Evolutionary conservation across 2,329 filamentous ascomycete genomes (phyloP), one percentile per base, ranked within the genome.

Genomic region (Calonectria honghensis): DNA sequence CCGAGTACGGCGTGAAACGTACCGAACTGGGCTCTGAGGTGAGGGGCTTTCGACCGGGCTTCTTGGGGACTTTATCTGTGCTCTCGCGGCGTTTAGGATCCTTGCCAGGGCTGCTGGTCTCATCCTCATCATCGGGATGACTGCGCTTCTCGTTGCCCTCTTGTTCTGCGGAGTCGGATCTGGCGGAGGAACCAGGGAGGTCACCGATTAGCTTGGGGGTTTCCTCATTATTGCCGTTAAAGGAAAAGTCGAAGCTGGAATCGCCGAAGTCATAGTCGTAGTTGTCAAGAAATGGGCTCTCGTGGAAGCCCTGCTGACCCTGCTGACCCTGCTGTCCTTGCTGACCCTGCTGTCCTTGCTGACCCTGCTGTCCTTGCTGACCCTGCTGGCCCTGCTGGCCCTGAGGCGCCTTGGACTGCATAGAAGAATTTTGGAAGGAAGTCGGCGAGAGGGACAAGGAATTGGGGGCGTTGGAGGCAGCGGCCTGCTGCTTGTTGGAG

Each of bases 21-120:
- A 98, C 96, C 79, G 96, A 97, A 79, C 95, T 98, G 31, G 97
- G 97, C 85, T 98, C 97, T 29, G 95, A 97, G 63, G 95, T 98
- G 81, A 98, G 89, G 27, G 96, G 97, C 89, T 99, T 99, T 77
- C 97, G 92, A 66, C 97, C 97, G 6, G 97, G 96, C 87, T 98
- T 99, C 91, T 98, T 98, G 31, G 95, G 92, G 54, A 93, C 90
- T 86, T 97, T 98, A 57, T 96, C 95, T 71, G 95, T 93, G 73
- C 93, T 92, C 85, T 98, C 96, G 74, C 94, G 92, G 77, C 95
- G 91, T 88, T 96, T 97, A 73, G 89, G 85, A 20, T 87, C 86
- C 54, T 86, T 87, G 70, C 87, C 85, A 24, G 82, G 81, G 48
- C 81, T 82, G 35, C 86, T 84, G n/a, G 90, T 94, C 7, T 94